phyloP scores from a whole-genome alignment of 169 alveolate species.

The Plasmodium vivax region DNA sequence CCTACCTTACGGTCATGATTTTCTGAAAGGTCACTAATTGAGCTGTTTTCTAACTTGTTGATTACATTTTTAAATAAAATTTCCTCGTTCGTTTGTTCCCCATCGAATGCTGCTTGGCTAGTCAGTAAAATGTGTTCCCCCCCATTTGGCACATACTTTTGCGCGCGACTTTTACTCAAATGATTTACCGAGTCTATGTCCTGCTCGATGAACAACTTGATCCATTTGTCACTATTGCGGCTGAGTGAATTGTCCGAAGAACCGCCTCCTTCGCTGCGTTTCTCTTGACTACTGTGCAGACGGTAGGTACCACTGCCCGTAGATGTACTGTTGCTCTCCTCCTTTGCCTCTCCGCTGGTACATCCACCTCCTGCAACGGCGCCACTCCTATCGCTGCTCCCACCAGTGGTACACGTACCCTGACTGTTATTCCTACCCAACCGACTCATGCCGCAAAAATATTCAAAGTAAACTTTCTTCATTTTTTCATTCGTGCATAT shows the following conservation, averaged over 20 bases:
- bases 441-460: neutral
- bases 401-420: neutral
- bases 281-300: neutral
- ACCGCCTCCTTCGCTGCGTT: neutral
- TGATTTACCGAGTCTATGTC: constrained; percentile 12
- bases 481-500: constrained; percentile 94
- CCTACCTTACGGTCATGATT: constrained; percentile 16
- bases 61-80: constrained; percentile 10
- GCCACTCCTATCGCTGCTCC: neutral
- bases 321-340: neutral
- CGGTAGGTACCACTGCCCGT: neutral
- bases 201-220: constrained; percentile 4
- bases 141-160: neutral
- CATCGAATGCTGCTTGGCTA: neutral
- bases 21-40: constrained; percentile 22
- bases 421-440: constrained; percentile 6
- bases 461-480: constrained; percentile 81
- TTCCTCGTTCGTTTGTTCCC: neutral
- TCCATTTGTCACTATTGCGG: neutral
- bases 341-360: neutral
- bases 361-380: neutral
- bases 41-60: constrained; percentile 30
- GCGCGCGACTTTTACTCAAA: neutral
- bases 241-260: neutral
- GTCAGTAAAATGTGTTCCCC: neutral